These are phyloP conservation scores for Citrullus amarus DNA, from an alignment of 306 rosid genomes.

Conservation along the genomic window DNA sequence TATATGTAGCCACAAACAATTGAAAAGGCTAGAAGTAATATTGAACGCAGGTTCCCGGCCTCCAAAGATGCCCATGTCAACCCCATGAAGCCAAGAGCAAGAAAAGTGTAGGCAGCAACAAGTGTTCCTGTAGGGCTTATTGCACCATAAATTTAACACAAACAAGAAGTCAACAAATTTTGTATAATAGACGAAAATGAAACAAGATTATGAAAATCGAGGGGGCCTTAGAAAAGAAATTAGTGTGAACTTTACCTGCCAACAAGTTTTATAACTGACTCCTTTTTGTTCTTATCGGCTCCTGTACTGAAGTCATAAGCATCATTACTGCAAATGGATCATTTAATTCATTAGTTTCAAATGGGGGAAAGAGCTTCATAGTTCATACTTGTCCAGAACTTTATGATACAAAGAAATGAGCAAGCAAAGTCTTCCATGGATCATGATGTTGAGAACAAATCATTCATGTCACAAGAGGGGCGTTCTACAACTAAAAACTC, in stretches of 20 bases:
- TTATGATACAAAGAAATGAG: background rate
- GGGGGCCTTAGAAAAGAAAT: background rate
- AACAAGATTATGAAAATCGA: background rate
- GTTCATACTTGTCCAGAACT: background rate
- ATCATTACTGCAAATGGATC: slow-evolving; percentile 49
- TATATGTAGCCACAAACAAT: slow-evolving; percentile 65
- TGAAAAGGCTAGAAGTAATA: slow-evolving; percentile 52
- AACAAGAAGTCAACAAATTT: background rate
- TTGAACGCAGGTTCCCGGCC: slow-evolving; percentile 49
- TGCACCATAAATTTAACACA: slow-evolving; percentile 18
- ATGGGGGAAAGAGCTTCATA: background rate
- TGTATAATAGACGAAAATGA: background rate
- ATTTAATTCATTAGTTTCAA: background rate
- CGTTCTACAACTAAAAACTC: background rate
- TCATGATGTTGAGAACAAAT: background rate
- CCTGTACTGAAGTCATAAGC: slow-evolving; percentile 86
- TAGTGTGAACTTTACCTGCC: slow-evolving; percentile 50
- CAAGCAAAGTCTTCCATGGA: background rate
- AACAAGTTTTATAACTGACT: slow-evolving; percentile 65
- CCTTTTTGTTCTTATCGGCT: slow-evolving; percentile 73
- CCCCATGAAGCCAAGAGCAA: slow-evolving; percentile 65
- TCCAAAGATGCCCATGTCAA: slow-evolving; percentile 47
- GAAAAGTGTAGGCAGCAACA: slow-evolving; percentile 44
- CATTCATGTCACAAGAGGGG: background rate
- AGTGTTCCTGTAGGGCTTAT: slow-evolving; percentile 63